Conservation (phyloP, 176 grass and related monocot species). For the Cenchrus purpureus region DNA sequence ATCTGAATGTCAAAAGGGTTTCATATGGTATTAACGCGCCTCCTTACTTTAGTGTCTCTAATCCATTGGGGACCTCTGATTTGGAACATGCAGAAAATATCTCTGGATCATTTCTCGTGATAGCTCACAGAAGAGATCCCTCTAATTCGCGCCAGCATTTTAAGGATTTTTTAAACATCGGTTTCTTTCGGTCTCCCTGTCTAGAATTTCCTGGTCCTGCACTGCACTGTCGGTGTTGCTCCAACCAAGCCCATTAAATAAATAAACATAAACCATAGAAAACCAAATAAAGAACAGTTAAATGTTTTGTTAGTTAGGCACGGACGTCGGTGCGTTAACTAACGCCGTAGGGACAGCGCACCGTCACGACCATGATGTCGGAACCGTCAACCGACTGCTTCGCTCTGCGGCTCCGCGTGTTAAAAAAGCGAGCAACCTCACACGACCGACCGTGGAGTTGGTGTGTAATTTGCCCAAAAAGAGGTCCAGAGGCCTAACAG, state of each 20-base stretch:
- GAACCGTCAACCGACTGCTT: not conserved
- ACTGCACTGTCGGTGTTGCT: slow-evolving; percentile 7
- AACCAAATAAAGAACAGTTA: not conserved
- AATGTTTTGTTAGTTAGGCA: not conserved
- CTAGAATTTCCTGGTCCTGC: not conserved
- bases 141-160: not conserved
- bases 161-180: not conserved
- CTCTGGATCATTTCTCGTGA: no score
- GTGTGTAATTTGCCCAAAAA: no score
- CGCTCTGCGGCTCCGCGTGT: not conserved
- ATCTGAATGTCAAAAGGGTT: not conserved
- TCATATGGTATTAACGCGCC: not conserved
- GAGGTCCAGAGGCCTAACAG: no score
- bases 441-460: no score
- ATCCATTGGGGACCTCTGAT: not conserved
- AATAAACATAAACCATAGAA: not conserved
- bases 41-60: no score
- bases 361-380: not conserved
- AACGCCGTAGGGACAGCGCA: slow-evolving; percentile 19
- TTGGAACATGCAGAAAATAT: not conserved
- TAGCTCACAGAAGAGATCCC: not conserved
- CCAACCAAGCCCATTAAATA: not conserved
- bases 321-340: not conserved
- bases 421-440: not conserved
- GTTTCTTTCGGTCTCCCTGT: not conserved